Conservation (phyloP, 2,329 filamentous ascomycete genomes). For the Penicillium nordicum region DNA sequence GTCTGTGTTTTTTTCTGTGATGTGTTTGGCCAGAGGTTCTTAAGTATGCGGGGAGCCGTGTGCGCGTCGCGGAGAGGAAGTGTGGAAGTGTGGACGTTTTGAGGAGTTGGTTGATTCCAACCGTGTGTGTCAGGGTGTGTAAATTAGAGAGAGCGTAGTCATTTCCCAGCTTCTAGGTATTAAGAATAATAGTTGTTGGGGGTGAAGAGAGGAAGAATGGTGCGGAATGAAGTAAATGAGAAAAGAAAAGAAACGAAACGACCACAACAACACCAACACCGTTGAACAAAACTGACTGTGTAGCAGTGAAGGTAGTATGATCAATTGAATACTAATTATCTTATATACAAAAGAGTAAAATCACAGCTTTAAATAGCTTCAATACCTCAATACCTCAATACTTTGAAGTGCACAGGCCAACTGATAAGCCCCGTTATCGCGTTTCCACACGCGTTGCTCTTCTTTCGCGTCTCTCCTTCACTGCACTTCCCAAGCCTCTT, state of each 20-base stretch:
- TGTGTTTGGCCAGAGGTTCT: background rate
- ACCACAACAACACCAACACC: background rate
- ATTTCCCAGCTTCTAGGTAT: background rate
- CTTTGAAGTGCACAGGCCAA: constrained; percentile 6
- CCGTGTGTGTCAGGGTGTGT: background rate
- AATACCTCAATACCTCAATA: background rate
- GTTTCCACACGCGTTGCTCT: constrained; percentile 24
- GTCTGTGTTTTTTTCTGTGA: background rate
- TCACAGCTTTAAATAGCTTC: background rate
- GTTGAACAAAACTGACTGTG: background rate
- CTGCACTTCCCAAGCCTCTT: background rate
- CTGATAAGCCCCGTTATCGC: constrained; percentile 24
- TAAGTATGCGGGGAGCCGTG: background rate
- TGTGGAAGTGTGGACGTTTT: background rate
- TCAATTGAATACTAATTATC: background rate
- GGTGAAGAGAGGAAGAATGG: background rate
- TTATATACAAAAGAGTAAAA: background rate
- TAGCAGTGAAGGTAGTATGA: background rate
- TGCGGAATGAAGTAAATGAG: constrained; percentile 2
- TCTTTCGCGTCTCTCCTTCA: constrained; percentile 28
- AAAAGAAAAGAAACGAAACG: background rate
- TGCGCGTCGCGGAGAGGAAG: background rate
- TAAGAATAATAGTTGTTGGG: constrained; percentile 6
- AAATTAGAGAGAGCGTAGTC: background rate
- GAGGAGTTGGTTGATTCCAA: no score